Base-by-base conservation (phyloP, 164 flowering plant species). In the Chimonanthus salicifolius region DNA sequence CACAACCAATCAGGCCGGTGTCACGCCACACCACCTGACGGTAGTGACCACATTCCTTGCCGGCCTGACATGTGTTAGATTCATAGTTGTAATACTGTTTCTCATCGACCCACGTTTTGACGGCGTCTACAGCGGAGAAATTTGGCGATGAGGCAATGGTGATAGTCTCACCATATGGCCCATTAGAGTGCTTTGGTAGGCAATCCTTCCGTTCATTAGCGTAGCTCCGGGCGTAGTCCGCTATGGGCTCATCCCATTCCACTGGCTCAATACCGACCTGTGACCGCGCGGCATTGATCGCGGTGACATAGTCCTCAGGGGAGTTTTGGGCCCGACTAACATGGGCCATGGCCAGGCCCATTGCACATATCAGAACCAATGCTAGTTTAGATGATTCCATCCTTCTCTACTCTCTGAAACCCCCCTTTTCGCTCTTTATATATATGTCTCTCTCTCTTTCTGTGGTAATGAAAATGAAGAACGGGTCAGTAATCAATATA, bases 201-300 rank as follows among this genome's bases (percentile, higher is more conserved):
- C 83, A 84, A 46, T 75, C 81, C 1, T 54, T 69, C 64, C 78
- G 63, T 50, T 69, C 62, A 1, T 76, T 50, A 15, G 84, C 79
- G 20, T 85, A 85, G 71, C 69, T 72, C 43, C 58, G 78, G 0
- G 88, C 86, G 47, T 82, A 76, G 64, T 69, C 67, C 0, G 83
- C 82, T 2, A 82, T 6, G 5, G 33, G 70, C 0, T 8, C 9
- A 64, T 82, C 74, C 84, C 82, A 82, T 9, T 7, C 49, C 74
- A 82, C 0, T 0, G 76, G 78, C 2, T 74, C 72, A 0, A 79
- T 71, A 6, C 84, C 76, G 3, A 78, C 74, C n/a, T 62, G 44
- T 0, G 60, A 51, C 1, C 81, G 79, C 6, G 71, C 79, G 0
- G 62, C 71, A 58, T 81, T 78, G 72, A 73, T 79, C 3, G 68